Base-by-base conservation (phyloP, 176 grass and related monocot genomes). In the Musa troglodytarum region DNA sequence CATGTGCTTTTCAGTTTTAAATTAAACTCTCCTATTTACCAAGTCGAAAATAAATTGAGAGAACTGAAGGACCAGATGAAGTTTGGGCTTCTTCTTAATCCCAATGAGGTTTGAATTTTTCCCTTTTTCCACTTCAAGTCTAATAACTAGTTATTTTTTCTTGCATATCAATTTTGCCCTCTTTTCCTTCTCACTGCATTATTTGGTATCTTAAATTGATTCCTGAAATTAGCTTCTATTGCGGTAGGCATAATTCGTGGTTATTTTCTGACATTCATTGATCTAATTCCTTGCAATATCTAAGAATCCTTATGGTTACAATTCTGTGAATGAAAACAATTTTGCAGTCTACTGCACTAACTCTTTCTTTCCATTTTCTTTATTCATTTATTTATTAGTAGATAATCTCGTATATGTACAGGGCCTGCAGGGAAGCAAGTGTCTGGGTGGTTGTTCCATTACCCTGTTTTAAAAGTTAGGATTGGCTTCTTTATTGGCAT, bases 1-100 rank as follows among this genome's bases (percentile, higher is more conserved):
- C 80, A 90, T 57, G 85, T 85, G 57, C 82, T 87, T 65, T 96
- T 96, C 79, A 96, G 85, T 87, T 96, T 96, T 74, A 90, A 81
- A 72, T 77, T 96, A 76, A 92, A 96, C 73, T 92, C 88, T 65
- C 83, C 89, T 11, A 92, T 92, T 76, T 78, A 79, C 75, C 26
- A 96, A 86, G 93, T 92, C 66, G 75, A 88, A 77, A 79, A 82
- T 34, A 88, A 82, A 82, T 71, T 74, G 21, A 75, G 75, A 64
- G 87, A 88, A 59, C 83, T 96, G 85, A 96, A 88, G 69, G 74
- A 92, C 51, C 89, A 96, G 78, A 96, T 96, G 87, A 90, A 92
- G 77, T 62, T 53, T 49, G 89, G 93, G n/a, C 74, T 96, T 65
- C 73, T 73, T 74, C 87, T 96, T 50, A 83, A 86, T 80, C 78